Base-by-base conservation (phyloP, 108 stramenopile species). In the Stephanodiscus minutulus region DNA sequence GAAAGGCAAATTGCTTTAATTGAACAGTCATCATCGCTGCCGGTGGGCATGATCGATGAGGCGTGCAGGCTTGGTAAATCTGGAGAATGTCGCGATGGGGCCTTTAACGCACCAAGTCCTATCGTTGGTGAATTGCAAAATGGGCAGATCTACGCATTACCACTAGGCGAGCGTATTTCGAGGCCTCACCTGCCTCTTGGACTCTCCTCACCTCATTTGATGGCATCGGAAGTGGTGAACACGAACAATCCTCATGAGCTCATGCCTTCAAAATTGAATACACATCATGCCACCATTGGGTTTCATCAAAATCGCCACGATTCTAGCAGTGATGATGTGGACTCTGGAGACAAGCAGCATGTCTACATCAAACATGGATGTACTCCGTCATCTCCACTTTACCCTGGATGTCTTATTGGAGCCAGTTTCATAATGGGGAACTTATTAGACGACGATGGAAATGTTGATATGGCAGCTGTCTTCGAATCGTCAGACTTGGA, bases 81-180 rank as follows among this genome's bases (percentile, higher is more conserved):
- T 29, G 59, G 57, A 70, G 60, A 78, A 48, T 78, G 77, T 50
- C 69, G 64, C 20, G 47, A 70, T 1, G 20, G 66, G 46, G 63
- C 41, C 21, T 50, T 78, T 25, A 64, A 46, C 21, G 76, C 17
- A 48, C 76, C 65, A 48, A 69, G 57, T 35, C 80, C 88, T 10
- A 79, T 94, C 58, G 86, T 94, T 50, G 87, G 87, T 25, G 67
- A 87, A 0, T 59, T 91, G 46, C 53, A 81, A 18, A 83, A 66
- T 82, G 93, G 93, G 7, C 86, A 94, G 41, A 74, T 94, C 1
- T 94, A 85, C 68, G 90, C 93, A 18, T 72, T 94, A 62, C 90
- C 89, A 20, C 50, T 91, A 24, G 86, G 88, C 10, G 69, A 35
- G 64, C 82, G 60, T 47, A 29, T 46, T 59, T 63, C 73, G n/a